Evolutionary conservation across 768 basidiomycete genomes (phyloP).

Genomic region (Psilocybe subaeruginosa): DNA sequence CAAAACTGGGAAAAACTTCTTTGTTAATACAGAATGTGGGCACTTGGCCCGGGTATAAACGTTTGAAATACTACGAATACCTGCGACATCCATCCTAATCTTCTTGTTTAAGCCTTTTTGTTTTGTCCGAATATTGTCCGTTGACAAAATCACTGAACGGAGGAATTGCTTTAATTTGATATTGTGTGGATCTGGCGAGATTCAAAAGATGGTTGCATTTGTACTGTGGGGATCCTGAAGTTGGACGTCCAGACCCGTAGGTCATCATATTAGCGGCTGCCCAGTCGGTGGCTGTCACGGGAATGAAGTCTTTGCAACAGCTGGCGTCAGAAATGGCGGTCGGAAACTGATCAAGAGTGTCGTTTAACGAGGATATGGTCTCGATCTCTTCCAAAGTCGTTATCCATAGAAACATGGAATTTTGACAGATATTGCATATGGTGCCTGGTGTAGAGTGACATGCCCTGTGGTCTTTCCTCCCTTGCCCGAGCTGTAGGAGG

Average conservation of each 20-base stretch:
- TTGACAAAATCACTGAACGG: not conserved
- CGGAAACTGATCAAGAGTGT: not conserved
- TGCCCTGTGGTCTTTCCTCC: not conserved
- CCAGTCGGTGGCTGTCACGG: not conserved
- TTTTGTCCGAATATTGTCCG: not conserved
- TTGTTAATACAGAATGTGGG: no score
- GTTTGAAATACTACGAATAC: no score
- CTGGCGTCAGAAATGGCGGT: not conserved
- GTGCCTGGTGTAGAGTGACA: not conserved
- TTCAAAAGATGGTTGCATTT: slow-evolving; percentile 2
- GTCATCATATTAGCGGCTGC: not conserved
- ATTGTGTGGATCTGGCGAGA: not conserved
- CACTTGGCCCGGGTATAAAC: no score
- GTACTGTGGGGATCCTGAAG: not conserved
- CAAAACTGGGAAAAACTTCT: no score
- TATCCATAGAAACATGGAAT: slow-evolving; percentile 2
- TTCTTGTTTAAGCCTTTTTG: not conserved
- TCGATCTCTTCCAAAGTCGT: not conserved
- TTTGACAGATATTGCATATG: not conserved
- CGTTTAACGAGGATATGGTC: not conserved
- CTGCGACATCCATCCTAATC: not conserved
- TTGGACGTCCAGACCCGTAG: not conserved
- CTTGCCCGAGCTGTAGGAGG: not conserved
- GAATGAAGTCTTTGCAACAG: not conserved
- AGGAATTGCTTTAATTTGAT: not conserved